A percentile compares a stretch with the other conserved stretches of the same genome.
phyloP scores from a whole-genome alignment of 148 eudicot species.

The Bassia scoparia region DNA sequence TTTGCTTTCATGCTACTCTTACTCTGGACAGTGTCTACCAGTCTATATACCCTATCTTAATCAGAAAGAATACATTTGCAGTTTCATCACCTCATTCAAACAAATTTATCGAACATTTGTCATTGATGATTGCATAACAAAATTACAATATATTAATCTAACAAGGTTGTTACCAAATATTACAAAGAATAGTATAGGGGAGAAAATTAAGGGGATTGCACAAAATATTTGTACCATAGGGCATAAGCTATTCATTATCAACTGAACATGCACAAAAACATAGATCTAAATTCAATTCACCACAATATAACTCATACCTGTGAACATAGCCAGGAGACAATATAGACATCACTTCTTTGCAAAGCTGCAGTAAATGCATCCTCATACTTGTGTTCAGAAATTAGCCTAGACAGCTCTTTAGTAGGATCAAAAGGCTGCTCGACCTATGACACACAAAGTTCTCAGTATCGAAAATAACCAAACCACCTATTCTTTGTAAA shows the following conservation, averaged over 20 bases:
- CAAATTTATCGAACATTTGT: not conserved
- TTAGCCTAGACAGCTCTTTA: slow-evolving; percentile 70
- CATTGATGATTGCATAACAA: not conserved
- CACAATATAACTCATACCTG: slow-evolving; percentile 50
- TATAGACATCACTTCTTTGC: slow-evolving; percentile 86
- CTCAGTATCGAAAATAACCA: slow-evolving; percentile 2
- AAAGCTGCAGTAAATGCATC: slow-evolving; percentile 92
- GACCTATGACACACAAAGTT: slow-evolving; percentile 47
- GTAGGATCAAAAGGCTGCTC: slow-evolving; percentile 87
- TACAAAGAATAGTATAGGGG: not conserved
- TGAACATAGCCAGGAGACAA: slow-evolving; percentile 94
- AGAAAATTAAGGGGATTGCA: no score
- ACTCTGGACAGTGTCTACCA: not conserved
- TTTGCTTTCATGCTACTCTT: not conserved
- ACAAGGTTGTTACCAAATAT: not conserved
- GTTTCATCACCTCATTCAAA: no score
- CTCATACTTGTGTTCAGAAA: slow-evolving; percentile 78
- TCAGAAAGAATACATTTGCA: not conserved
- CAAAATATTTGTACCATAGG: not conserved
- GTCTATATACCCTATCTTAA: not conserved
- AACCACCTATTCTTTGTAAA: not conserved
- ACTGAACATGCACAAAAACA: not conserved
- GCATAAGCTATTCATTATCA: not conserved
- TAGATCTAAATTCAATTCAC: not conserved
- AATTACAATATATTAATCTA: not conserved